Evolutionary conservation across 352 stramenopile species (phyloP), one percentile per base, ranked within the genome.

Genomic region (Phytophthora sp.): DNA sequence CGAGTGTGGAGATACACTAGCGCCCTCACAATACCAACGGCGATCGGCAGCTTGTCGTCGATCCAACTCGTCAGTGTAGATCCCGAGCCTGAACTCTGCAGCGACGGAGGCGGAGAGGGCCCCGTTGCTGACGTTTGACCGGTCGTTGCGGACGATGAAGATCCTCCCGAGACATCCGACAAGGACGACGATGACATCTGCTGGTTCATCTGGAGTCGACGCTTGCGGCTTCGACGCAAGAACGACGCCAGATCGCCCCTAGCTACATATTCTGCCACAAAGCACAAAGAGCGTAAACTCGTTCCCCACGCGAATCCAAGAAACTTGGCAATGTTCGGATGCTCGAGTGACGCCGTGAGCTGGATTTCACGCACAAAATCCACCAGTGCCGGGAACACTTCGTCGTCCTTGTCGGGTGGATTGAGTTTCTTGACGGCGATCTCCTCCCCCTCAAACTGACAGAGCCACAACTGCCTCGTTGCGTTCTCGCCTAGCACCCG

Each of bases 301-400:
- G 60, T 23, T 2, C 63, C 54, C 81, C 84, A 90, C 15, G 82
- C 86, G 0, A 86, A 81, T 1, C 86, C 84, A 11, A 93, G 53
- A 23, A 94, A 80, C 31, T 58, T 41, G 6, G 88, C 57, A 38
- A 94, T 83, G 51, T 80, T 78, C 8, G 80, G 69, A 39, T 95
- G 84, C 12, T 88, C 69, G 15, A 93, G 42, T 16, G 63, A 63
- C 6, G 77, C 73, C 1, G 86, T 69, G 20, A 95, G 64, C 45
- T 86, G 86, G 56, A 91, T 89, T 55, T 94, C 86, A 2, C 52
- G 56, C 13, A 89, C 66, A 24, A 94, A 93, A 9, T 27, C 64
- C 21, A 82, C 20, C 54, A 76, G 18, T 2, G 39, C 51, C 6
- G 63, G 63, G 50, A 65, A 71, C 1, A 65, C 57, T 4, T 65